These are phyloP conservation scores for Pichia deserticola DNA, from an alignment of 805 yeast species.

Conservation along the genomic window DNA sequence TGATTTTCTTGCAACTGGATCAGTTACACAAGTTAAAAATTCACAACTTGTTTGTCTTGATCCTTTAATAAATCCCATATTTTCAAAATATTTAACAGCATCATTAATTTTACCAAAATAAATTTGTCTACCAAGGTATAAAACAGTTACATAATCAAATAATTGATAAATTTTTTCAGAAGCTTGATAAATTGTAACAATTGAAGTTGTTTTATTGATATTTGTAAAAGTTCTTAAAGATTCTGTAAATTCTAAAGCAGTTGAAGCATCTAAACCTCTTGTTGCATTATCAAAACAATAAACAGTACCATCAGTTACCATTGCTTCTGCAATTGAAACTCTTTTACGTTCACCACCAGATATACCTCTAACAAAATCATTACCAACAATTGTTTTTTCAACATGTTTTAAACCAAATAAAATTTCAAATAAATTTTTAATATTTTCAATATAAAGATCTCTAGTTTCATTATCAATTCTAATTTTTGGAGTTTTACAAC, in stretches of 20 bases:
- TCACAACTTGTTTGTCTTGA: constrained; percentile 64
- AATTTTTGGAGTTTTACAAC: constrained; percentile 47
- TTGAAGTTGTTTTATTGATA: constrained; percentile 46
- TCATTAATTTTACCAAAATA: constrained; percentile 47
- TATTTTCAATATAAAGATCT: constrained; percentile 32
- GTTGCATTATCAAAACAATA: constrained; percentile 67
- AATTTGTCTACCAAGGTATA: constrained; percentile 56
- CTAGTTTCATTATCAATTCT: constrained; percentile 35
- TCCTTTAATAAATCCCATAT: constrained; percentile 58
- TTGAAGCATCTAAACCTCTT: constrained; percentile 63
- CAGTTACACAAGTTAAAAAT: constrained; percentile 59
- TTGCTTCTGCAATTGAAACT: constrained; percentile 61
- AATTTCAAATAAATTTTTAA: constrained; percentile 43
- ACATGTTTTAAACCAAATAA: constrained; percentile 55
- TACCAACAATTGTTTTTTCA: constrained; percentile 56
- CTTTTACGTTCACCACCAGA: constrained; percentile 72
- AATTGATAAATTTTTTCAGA: constrained; percentile 55
- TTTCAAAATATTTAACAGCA: constrained; percentile 47
- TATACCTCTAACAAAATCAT: constrained; percentile 60
- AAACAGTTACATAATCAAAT: constrained; percentile 54
- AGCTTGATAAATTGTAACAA: constrained; percentile 64
- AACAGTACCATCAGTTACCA: constrained; percentile 44
- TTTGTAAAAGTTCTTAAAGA: constrained; percentile 55
- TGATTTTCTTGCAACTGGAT: constrained; percentile 49
- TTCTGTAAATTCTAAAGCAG: constrained; percentile 58